These are phyloP conservation scores for Coemansia sp. DNA, from an alignment of 192 early-diverging fungal genomes.

Conservation along the genomic window DNA sequence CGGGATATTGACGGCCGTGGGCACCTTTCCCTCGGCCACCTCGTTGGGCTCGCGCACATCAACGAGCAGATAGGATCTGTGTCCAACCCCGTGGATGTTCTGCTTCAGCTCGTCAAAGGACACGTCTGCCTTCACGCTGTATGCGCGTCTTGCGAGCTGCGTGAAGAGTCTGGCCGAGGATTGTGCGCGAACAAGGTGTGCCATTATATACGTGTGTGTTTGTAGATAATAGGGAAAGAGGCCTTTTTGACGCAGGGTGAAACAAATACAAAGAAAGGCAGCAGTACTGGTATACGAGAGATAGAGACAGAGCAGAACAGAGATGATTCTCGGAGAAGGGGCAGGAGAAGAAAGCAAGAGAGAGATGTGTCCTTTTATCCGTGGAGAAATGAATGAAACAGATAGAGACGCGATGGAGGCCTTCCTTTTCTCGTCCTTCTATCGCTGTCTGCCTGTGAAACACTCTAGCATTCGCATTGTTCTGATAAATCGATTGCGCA, in stretches of 20 bases:
- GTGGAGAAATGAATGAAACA: too few relatives aligned
- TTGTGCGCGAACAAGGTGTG: not conserved
- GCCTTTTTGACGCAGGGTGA: not conserved
- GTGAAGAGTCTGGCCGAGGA: constrained; percentile 4
- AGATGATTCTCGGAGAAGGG: not conserved
- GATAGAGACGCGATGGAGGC: too few relatives aligned
- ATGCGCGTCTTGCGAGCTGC: constrained; percentile 18
- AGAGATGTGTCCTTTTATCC: too few relatives aligned
- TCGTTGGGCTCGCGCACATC: constrained; percentile 71
- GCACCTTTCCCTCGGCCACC: constrained; percentile 62
- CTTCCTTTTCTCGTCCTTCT: too few relatives aligned
- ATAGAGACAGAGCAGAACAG: not conserved
- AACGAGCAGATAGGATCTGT: constrained; percentile 55
- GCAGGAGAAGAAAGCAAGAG: too few relatives aligned
- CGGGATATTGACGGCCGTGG: constrained; percentile 68
- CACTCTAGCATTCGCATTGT: not conserved
- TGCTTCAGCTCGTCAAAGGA: constrained; percentile 47
- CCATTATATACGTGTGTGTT: constrained; percentile 1
- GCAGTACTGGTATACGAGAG: too few relatives aligned
- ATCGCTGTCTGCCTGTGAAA: too few relatives aligned
- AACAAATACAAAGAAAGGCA: not conserved
- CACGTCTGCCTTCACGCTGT: constrained; percentile 46
- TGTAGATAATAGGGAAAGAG: not conserved
- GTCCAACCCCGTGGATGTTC: constrained; percentile 45
- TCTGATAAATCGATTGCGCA: not conserved